phyloP scores from a whole-genome alignment of 257 asterid genomes.

The Gentiana macrophylla region DNA sequence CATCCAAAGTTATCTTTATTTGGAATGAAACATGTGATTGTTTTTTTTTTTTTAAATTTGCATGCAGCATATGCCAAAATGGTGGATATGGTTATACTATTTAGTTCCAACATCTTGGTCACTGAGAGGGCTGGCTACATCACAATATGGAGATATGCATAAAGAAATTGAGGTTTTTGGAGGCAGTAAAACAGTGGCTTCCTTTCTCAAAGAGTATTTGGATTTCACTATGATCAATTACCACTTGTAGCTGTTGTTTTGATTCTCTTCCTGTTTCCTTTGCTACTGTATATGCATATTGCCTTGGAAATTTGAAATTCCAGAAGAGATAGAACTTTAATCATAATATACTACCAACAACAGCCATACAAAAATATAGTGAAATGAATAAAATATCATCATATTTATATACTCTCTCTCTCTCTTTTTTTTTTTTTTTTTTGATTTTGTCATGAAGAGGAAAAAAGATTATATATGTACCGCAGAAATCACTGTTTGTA shows the following conservation, averaged over 20 bases:
- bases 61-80: too few species aligned
- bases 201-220: neutral
- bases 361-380: too few species aligned
- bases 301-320: neutral
- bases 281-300: neutral
- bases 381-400: too few species aligned
- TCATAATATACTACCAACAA: too few species aligned
- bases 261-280: neutral
- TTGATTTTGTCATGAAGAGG: too few species aligned
- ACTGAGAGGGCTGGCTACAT: neutral
- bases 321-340: too few species aligned
- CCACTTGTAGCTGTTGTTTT: neutral
- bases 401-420: too few species aligned
- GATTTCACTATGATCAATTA: neutral
- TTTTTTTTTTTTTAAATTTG: neutral
- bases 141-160: neutral
- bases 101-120: neutral
- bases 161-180: neutral
- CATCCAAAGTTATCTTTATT: too few species aligned
- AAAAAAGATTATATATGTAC: too few species aligned
- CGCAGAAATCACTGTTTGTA: too few species aligned
- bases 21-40: neutral
- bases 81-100: too few species aligned
- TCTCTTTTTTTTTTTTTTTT: too few species aligned
- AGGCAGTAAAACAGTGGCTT: neutral